Evolutionary conservation across 2,329 filamentous ascomycete genomes (phyloP), one percentile per base, ranked within the genome.

Genomic region (Chrysoporthe deuterocubensis): DNA sequence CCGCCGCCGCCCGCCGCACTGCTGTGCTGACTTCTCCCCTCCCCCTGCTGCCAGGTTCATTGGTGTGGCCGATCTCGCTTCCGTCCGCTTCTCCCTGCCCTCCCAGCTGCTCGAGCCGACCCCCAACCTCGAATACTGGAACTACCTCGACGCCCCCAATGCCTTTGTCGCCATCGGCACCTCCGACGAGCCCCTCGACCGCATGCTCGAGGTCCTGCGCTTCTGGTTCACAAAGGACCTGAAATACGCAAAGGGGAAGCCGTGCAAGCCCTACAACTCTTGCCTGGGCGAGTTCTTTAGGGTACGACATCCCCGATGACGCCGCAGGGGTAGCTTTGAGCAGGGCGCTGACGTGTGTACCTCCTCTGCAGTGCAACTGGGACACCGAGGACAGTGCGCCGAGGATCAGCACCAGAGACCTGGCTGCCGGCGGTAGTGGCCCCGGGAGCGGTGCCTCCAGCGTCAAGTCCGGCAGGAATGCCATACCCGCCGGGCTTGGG

Each of bases 221-320:
- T 99, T 98, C 81, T 99, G 96, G 96, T 97, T 98, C 75, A 98
- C 96, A 71, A 99, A 99, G 80, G 96, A 99, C 79, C 79, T 99
- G 79, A 99, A 99, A 87, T 99, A 98, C 76, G 93, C 96, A 78
- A 98, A 98, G 83, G 95, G 95, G 69, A 97, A 94, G 83, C 96
- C 96, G 56, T 98, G 95, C 89, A 99, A 99, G 81, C 96, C 96
- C 13, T 99, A 99, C 83, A 99, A 99, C 81, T 97, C 94, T 60
- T 94, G 94, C 46, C 82, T 99, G 62, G 96, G 96, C 71, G 96
- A 99, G 82, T 99, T 99, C 82, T 99, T 99, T 82, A 88, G 94
- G 81, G 92, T 94, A 83, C 75, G 89, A 82, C 50, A 34, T 63
- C 14, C 18, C 54, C 54, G 13, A 34, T 26, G 26, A 26, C 26